Conservation (phyloP, 805 yeast genomes). For the Blastobotrys muscicola region DNA sequence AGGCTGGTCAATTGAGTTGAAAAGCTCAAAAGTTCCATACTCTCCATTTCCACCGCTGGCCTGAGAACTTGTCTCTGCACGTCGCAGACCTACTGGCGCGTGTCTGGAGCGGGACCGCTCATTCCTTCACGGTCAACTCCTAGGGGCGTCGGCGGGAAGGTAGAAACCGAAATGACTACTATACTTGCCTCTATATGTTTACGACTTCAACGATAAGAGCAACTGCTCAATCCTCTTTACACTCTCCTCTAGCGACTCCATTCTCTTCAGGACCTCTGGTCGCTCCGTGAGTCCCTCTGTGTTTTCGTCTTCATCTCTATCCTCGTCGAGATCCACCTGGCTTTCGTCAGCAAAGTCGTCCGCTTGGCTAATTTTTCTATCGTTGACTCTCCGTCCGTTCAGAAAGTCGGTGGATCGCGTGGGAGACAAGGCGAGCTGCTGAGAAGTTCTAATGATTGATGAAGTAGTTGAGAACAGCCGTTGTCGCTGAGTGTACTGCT, state of each 20-base stretch:
- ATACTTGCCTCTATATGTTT: no score
- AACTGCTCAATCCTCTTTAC: no score
- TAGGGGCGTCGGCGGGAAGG: no score
- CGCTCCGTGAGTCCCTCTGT: conserved; percentile 1
- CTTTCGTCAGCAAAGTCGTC: conserved; percentile 4
- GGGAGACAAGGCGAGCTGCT: conserved; percentile 7
- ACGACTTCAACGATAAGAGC: no score
- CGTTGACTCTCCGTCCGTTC: no score
- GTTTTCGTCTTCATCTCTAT: background rate
- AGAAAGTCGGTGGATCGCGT: conserved; percentile 9
- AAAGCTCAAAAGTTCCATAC: no score
- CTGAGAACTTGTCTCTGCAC: no score
- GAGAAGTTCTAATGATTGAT: conserved; percentile 2
- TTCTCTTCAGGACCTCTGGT: conserved; percentile 1
- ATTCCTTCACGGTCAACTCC: no score
- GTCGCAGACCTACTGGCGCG: no score
- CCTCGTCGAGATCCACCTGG: background rate
- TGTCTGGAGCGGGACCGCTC: no score
- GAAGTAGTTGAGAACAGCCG: conserved; percentile 6
- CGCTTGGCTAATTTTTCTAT: background rate
- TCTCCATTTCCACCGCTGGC: no score
- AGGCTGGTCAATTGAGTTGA: no score
- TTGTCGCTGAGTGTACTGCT: background rate
- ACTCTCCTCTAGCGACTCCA: conserved; percentile 8
- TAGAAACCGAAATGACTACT: background rate